Percentiles rank a stretch among this genome's conserved stretches.
Evolutionary conservation across 163 green algal genomes (phyloP).

Genomic region (Scenedesmus sp.): DNA sequence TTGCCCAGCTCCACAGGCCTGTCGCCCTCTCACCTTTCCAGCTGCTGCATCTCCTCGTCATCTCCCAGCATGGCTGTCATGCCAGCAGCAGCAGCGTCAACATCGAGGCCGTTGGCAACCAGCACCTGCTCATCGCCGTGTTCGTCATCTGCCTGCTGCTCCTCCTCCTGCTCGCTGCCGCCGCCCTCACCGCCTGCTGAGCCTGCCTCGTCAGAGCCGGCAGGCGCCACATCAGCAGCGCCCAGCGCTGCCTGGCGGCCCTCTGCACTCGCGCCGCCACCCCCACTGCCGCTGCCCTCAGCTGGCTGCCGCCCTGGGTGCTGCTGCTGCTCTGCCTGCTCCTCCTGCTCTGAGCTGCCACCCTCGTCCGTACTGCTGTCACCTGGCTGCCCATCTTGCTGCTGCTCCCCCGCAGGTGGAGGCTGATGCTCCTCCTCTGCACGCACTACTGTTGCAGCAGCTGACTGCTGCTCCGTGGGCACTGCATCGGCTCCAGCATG

Average conservation of each 20-base stretch:
- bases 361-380: not conserved
- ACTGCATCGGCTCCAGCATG: not conserved
- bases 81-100: constrained; percentile 15
- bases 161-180: too few species aligned
- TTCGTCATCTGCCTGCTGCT: not conserved
- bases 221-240: not conserved
- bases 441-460: not conserved
- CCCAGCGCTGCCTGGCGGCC: not conserved
- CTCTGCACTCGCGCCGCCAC: not conserved
- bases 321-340: constrained; percentile 17
- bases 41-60: constrained; percentile 48
- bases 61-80: constrained; percentile 31
- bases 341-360: not conserved
- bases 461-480: not conserved
- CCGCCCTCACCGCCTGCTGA: not conserved
- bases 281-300: not conserved
- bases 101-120: not conserved
- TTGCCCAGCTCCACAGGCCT: not conserved
- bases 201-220: not conserved
- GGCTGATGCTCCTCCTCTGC: not conserved
- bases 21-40: constrained; percentile 28
- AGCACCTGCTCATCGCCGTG: not conserved
- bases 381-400: not conserved
- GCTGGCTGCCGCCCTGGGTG: not conserved
- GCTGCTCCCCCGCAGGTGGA: not conserved